These are phyloP conservation scores for Coemansia erecta DNA, from an alignment of 192 early-diverging fungal species.

Conservation along the genomic window DNA sequence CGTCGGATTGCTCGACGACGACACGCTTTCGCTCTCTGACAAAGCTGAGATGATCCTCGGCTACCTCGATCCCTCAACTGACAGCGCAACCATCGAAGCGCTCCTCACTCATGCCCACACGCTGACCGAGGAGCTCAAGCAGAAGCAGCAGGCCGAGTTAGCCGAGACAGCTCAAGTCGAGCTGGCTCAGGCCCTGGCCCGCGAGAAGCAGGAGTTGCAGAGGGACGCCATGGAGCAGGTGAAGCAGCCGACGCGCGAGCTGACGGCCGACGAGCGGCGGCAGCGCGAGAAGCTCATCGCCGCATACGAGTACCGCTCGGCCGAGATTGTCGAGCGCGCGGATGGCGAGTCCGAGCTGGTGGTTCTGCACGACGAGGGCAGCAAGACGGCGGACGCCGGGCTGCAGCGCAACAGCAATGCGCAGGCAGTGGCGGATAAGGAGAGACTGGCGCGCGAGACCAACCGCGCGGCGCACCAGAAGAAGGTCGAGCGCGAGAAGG, in stretches of 20 bases:
- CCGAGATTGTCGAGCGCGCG: slow-evolving; percentile 25
- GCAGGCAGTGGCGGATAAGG: slow-evolving; percentile 25
- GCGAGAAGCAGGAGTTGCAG: slow-evolving; percentile 21
- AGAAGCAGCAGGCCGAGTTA: background rate
- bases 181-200: slow-evolving; percentile 12
- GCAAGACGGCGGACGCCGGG: background rate
- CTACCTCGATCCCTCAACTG: slow-evolving; percentile 24
- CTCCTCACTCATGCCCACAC: background rate
- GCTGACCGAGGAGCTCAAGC: background rate
- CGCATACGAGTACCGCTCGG: slow-evolving; percentile 4
- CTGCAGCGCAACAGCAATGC: slow-evolving; percentile 25
- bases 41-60: slow-evolving; percentile 36
- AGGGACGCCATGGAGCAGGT: slow-evolving; percentile 9
- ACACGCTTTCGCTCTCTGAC: slow-evolving; percentile 19
- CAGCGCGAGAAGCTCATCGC: slow-evolving; percentile 24
- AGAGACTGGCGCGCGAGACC: slow-evolving; percentile 19
- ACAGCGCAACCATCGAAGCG: too few relatives aligned
- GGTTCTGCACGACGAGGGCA: background rate
- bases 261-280: slow-evolving; percentile 29
- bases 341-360: slow-evolving; percentile 41
- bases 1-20: slow-evolving; percentile 25
- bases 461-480: slow-evolving; percentile 29
- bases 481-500: slow-evolving; percentile 39
- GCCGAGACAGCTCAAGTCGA: slow-evolving; percentile 3
- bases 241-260: background rate